A percentile compares a stretch with the other conserved stretches of the same genome.
Evolutionary conservation across 768 basidiomycete genomes (phyloP).

Genomic region (Amanita pseudoporphyria): DNA sequence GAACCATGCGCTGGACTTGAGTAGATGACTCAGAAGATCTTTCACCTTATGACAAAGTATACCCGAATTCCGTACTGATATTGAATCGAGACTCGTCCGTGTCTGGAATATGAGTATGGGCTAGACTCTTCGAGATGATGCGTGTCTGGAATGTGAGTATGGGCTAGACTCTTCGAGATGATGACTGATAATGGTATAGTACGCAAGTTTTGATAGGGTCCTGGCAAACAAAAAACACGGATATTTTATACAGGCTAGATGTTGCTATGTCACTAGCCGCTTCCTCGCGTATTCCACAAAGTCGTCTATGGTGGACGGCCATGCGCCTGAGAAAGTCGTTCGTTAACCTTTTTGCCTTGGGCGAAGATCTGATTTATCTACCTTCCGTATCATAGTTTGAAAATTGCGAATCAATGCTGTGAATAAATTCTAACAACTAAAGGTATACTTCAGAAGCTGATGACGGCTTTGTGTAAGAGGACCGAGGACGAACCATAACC

Average conservation of each 20-base stretch:
- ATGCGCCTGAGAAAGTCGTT: conserved; percentile 19
- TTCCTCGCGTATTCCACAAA: conserved; percentile 40
- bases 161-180: too few species aligned
- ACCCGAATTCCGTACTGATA: too few species aligned
- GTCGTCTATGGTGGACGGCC: conserved; percentile 63
- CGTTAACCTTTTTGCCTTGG: neutral
- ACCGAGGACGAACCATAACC: conserved; percentile 55
- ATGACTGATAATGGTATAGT: too few species aligned
- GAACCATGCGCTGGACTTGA: too few species aligned
- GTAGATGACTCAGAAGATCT: too few species aligned
- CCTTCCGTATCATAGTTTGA: conserved; percentile 70
- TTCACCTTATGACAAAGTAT: too few species aligned
- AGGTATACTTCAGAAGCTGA: neutral
- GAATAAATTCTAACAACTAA: conserved; percentile 75
- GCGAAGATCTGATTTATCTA: conserved; percentile 18
- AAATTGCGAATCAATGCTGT: conserved; percentile 65
- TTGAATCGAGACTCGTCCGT: too few species aligned
- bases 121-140: too few species aligned
- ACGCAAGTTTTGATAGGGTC: too few species aligned
- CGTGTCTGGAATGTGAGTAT: too few species aligned
- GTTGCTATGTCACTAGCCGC: neutral
- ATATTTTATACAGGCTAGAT: neutral
- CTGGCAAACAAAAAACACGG: neutral
- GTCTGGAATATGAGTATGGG: too few species aligned
- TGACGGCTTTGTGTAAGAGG: neutral